Base-by-base conservation (phyloP, 2,329 filamentous ascomycete species). In the Dothideomycetes sp. region DNA sequence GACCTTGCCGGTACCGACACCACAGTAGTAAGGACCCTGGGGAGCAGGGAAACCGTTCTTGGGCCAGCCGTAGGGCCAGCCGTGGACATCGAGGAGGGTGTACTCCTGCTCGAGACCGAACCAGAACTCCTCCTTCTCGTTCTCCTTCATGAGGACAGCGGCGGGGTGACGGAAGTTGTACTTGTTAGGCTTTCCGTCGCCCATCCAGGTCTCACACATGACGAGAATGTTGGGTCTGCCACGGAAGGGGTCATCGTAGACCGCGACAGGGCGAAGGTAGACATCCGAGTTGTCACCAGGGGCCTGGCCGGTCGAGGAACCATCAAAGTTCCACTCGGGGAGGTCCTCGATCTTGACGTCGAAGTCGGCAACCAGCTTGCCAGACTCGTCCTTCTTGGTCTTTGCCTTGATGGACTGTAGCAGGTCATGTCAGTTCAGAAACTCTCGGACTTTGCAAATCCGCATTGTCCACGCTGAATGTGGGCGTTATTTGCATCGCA, bases 61-160 rank as follows among this genome's bases (percentile, higher is more conserved):
- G 60, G 83, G 83, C 84, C 86, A 93, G 69, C 91, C 91, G 58
- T 87, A 95, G 40, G 91, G 91, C 68, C 86, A 82, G 64, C 87
- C 84, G 53, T 81, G 77, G 52, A 79, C 68, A 58, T 89, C 88
- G 53, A 96, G 81, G 34, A 93, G 80, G 45, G 86, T 96, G 76
- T 96, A 96, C 67, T 96, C 89, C 63, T 96, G 89, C 64, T 94
- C 89, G 14, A 98, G 79, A 67, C 91, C 91, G 67, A 96, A 98
- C 91, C 89, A 96, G 59, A 91, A 88, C 62, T 83, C 73, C 56
- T 89, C 81, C 42, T 78, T 71, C 62, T 79, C 79, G 65, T 95
- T 79, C 47, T 79, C 75, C 65, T 91, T 79, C 85, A 96, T 94
- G 55, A 95, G 73, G 65, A 91, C 82, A 59, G 77, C 77, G 57